Base-by-base conservation (phyloP, 768 basidiomycete species). In the Gelatoporia subvermispora region DNA sequence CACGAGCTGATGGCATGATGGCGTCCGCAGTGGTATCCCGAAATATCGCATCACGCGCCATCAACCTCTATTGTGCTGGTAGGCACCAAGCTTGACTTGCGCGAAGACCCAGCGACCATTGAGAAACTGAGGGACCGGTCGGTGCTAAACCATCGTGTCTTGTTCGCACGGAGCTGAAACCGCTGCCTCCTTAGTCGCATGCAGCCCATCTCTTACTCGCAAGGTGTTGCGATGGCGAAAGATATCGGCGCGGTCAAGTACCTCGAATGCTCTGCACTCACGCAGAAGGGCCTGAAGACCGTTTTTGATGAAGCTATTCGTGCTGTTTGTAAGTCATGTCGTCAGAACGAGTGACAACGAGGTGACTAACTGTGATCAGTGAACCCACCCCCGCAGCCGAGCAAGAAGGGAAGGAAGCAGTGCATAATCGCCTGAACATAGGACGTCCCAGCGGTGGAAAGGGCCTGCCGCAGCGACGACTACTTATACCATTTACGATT, bases 241-340 rank as follows among this genome's bases (percentile, higher is more conserved):
- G 96, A 98, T 60, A 93, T 99, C 56, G 87, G 85, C 21, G 96
- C 95, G 28, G 91, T 97, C 57, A 94, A 94, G 70, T 96, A 96
- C 62, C 72, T 96, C 49, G 93, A 96, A 68, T 96, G 93, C 68
- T 95, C 93, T 23, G 93, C 94, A 28, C 73, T 95, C 62, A 97
- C 95, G 41, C 96, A 98, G 76, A 96, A 98, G 71, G 95, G 95
- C 15, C 73, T 99, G 64, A 99, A 99, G 81, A 94, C 88, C 50
- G 96, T 99, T 38, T 99, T 99, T 65, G 96, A 98, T 67, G 96
- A 98, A 70, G 96, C 96, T 37, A 98, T 99, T 61, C 83, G 96
- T 47, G 92, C 93, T 48, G 95, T 98, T 59, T 73, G 90, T 93
- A 67, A 81, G 90, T 85, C 48, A 21, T 35, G 39, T 47, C 50